Percentiles rank a stretch among this genome's conserved stretches.
phyloP scores from a whole-genome alignment of 2,329 filamentous ascomycete species.

The Hypoxylon sp. region DNA sequence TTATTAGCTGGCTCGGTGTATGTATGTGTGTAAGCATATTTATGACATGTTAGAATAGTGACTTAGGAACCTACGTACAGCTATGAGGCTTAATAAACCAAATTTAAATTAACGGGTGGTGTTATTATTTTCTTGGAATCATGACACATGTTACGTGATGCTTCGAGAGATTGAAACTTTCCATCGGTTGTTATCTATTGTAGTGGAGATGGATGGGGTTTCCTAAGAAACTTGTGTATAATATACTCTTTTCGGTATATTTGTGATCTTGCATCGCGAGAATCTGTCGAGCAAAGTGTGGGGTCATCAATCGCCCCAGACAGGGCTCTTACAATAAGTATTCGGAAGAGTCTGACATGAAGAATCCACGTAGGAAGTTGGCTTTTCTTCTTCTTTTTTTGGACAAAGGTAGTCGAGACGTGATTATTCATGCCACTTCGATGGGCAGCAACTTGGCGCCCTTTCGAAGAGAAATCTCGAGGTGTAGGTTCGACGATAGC shows the following conservation, averaged over 20 bases:
- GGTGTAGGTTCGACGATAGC: constrained; percentile 20
- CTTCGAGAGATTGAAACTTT: constrained; percentile 4
- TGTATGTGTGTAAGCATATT: constrained; percentile 9
- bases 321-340: constrained; percentile 12
- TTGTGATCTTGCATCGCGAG: constrained; percentile 18
- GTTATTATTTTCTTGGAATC: not conserved
- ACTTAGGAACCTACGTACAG: constrained; percentile 18
- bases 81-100: not conserved
- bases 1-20: constrained; percentile 3
- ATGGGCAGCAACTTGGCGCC: constrained; percentile 5
- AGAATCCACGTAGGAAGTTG: constrained; percentile 7
- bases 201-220: not conserved
- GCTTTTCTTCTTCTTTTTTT: not conserved
- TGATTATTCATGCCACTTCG: constrained; percentile 5
- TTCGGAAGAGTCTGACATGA: not conserved
- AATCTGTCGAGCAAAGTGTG: constrained; percentile 15
- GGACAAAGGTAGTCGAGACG: constrained; percentile 7
- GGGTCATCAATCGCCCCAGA: constrained; percentile 12
- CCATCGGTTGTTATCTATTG: constrained; percentile 4
- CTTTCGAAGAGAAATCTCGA: constrained; percentile 4
- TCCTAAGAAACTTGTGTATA: constrained; percentile 8
- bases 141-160: constrained; percentile 1
- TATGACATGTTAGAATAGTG: constrained; percentile 16
- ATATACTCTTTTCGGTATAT: constrained; percentile 20
- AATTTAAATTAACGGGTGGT: not conserved